Evolutionary conservation across 176 grass and related monocot species (phyloP).

Genomic region (Carex kokanica): DNA sequence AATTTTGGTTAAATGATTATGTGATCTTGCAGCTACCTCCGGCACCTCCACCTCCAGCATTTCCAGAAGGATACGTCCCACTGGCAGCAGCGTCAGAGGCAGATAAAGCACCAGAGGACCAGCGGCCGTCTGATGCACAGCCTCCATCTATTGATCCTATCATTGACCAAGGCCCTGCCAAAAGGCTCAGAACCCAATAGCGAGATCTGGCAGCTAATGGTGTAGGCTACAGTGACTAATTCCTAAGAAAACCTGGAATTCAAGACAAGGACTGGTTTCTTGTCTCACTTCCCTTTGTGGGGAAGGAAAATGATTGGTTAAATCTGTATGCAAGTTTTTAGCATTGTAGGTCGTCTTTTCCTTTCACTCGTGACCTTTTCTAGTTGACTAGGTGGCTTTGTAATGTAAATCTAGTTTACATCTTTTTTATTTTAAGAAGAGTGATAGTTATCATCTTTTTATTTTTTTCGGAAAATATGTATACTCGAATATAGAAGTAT

Average conservation of each 20-base stretch:
- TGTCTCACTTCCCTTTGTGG: not conserved
- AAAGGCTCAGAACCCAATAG: slow-evolving; percentile 71
- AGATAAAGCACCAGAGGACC: slow-evolving; percentile 64
- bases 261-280: not conserved
- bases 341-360: not conserved
- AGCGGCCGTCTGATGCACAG: slow-evolving; percentile 43
- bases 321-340: not conserved
- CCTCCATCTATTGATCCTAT: slow-evolving; percentile 65
- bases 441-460: not conserved
- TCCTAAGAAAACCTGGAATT: slow-evolving; percentile 3
- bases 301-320: not conserved
- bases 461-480: no score
- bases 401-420: not conserved
- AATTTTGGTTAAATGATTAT: not conserved
- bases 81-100: slow-evolving; percentile 40
- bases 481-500: no score
- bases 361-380: not conserved
- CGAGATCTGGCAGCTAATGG: not conserved
- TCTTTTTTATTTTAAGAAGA: not conserved
- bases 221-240: slow-evolving; percentile 12
- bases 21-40: slow-evolving; percentile 54
- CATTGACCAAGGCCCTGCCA: slow-evolving; percentile 93
- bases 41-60: slow-evolving; percentile 78
- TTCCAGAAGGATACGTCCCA: slow-evolving; percentile 82
- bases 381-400: not conserved